Percentiles rank a stretch among this genome's conserved stretches.
Evolutionary conservation across 2,329 filamentous ascomycete genomes (phyloP).

Genomic region (Pseudopyricularia cyperi): DNA sequence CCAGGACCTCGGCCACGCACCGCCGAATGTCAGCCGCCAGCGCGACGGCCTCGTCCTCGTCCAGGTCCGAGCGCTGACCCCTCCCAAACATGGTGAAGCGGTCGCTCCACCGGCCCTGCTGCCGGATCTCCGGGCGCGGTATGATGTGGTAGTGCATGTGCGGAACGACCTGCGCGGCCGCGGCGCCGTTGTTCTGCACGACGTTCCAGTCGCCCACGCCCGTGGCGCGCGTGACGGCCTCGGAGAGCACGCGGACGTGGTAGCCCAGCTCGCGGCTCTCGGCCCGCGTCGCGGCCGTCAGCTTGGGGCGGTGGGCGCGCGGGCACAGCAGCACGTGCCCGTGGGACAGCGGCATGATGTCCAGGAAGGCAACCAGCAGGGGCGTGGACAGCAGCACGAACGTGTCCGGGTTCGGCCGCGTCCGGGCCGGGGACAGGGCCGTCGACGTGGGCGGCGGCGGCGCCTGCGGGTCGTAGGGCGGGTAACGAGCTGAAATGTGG

Average conservation of each 20-base stretch:
- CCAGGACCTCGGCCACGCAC: constrained; percentile 34
- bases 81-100: constrained; percentile 77
- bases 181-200: constrained; percentile 86
- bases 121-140: constrained; percentile 58
- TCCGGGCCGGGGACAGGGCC: constrained; percentile 17
- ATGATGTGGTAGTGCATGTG: constrained; percentile 96
- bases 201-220: constrained; percentile 84
- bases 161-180: constrained; percentile 82
- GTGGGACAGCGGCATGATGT: constrained; percentile 75
- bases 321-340: constrained; percentile 79
- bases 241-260: constrained; percentile 59
- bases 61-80: constrained; percentile 58
- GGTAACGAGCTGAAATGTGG: constrained; percentile 37
- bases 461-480: constrained; percentile 27
- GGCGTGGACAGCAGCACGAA: constrained; percentile 68
- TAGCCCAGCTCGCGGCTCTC: constrained; percentile 56
- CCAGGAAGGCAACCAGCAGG: constrained; percentile 73
- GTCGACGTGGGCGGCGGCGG: constrained; percentile 26
- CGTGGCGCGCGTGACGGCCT: constrained; percentile 55
- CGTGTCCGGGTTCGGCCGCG: constrained; percentile 27
- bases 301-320: constrained; percentile 62
- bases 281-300: constrained; percentile 52
- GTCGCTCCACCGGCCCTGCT: constrained; percentile 37
- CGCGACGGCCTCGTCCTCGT: constrained; percentile 56
- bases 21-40: constrained; percentile 43